Evolutionary conservation across 192 early-diverging fungal species (phyloP).

Genomic region (Geranomyces michiganensis): DNA sequence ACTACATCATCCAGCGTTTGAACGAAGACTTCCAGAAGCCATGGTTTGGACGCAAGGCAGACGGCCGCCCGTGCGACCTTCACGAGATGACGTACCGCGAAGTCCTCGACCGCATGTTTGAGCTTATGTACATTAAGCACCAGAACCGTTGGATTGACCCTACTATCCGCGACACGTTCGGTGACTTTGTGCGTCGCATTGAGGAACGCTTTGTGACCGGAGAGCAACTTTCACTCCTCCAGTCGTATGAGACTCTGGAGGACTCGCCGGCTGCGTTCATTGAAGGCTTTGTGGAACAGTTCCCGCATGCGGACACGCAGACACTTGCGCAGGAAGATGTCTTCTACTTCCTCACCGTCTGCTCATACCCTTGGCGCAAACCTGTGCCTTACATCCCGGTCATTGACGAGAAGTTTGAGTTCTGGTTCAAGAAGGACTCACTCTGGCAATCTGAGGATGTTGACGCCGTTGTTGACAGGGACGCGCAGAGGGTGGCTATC

Average conservation of each 20-base stretch:
- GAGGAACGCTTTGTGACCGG: constrained; percentile 83
- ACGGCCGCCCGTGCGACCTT: constrained; percentile 75
- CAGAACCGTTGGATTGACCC: constrained; percentile 80
- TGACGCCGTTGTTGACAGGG: constrained; percentile 79
- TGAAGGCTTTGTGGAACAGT: constrained; percentile 68
- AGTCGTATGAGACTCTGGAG: constrained; percentile 63
- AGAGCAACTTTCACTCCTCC: constrained; percentile 63
- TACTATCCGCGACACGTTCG: constrained; percentile 67
- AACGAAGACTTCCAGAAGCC: constrained; percentile 91
- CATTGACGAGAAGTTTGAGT: constrained; percentile 85
- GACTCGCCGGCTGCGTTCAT: constrained; percentile 65
- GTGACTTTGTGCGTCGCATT: constrained; percentile 80
- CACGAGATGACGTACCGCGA: constrained; percentile 94
- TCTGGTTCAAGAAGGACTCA: constrained; percentile 88
- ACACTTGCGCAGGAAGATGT: constrained; percentile 84
- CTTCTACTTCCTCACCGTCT: constrained; percentile 77
- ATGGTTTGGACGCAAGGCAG: constrained; percentile 89
- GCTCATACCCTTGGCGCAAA: constrained; percentile 77
- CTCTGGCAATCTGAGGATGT: constrained; percentile 89
- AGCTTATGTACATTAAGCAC: constrained; percentile 75
- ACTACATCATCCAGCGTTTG: constrained; percentile 82
- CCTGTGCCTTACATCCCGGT: constrained; percentile 88
- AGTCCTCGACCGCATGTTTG: constrained; percentile 78
- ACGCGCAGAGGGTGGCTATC: constrained; percentile 81
- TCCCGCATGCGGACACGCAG: constrained; percentile 70